Conservation (phyloP, 2,329 filamentous ascomycete species). For the Colletotrichum falcatum region DNA sequence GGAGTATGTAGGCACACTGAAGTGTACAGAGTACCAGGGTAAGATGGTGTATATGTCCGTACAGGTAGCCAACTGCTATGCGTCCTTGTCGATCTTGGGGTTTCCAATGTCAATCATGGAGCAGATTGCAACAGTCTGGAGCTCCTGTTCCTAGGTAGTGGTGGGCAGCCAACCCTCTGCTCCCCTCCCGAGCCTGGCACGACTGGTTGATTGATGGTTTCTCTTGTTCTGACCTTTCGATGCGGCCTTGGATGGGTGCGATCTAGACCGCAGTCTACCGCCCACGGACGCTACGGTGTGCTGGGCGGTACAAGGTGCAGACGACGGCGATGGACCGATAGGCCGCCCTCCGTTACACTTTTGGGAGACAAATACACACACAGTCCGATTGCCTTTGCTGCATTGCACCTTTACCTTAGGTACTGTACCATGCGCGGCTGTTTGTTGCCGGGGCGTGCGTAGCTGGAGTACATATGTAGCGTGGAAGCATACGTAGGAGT, state of each 20-base stretch:
- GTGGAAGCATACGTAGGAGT: too few species aligned
- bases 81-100: constrained; percentile 29
- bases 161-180: neutral
- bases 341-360: constrained; percentile 36
- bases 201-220: neutral
- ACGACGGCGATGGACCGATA: constrained; percentile 30
- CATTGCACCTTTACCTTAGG: too few species aligned
- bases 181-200: neutral
- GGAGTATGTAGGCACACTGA: too few species aligned
- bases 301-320: constrained; percentile 12
- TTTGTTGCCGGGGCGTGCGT: too few species aligned
- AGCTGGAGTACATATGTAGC: too few species aligned
- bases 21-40: too few species aligned
- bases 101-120: constrained; percentile 21
- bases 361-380: constrained; percentile 12
- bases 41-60: too few species aligned
- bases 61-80: neutral
- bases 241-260: neutral
- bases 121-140: neutral
- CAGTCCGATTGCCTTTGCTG: constrained; percentile 3
- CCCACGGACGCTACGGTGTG: constrained; percentile 18
- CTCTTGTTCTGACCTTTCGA: neutral
- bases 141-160: neutral
- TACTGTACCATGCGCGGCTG: too few species aligned
- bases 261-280: constrained; percentile 23